phyloP scores from a whole-genome alignment of 345 rosid genomes.

The Linum trigynum region DNA sequence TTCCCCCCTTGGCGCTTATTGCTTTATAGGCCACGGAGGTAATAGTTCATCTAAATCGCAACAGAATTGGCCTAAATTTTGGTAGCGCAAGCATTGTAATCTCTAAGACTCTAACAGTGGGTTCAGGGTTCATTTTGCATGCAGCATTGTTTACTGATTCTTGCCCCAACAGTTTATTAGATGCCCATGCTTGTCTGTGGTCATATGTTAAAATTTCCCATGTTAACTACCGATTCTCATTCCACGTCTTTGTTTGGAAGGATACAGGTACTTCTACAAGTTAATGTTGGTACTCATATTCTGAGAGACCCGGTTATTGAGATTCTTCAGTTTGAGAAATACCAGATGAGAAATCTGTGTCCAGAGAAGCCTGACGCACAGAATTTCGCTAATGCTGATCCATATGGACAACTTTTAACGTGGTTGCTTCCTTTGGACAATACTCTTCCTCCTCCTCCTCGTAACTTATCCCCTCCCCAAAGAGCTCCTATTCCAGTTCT shows the following conservation, averaged over 20 bases:
- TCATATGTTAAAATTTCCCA: not conserved
- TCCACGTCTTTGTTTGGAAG: slow-evolving; percentile 68
- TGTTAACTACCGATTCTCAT: slow-evolving; percentile 33
- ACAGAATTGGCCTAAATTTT: too few relatives aligned
- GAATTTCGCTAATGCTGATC: slow-evolving; percentile 39
- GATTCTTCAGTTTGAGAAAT: slow-evolving; percentile 94
- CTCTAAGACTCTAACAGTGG: not conserved
- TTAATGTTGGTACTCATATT: slow-evolving; percentile 65
- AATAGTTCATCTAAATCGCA: too few relatives aligned
- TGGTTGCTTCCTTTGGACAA: slow-evolving; percentile 95
- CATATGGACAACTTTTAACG: slow-evolving; percentile 66
- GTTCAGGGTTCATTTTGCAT: not conserved
- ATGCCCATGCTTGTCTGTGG: not conserved
- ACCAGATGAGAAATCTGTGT: slow-evolving; percentile 29
- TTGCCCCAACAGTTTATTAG: not conserved
- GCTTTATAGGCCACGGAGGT: not conserved
- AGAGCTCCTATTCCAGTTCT: slow-evolving; percentile 45
- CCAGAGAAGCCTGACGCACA: slow-evolving; percentile 29
- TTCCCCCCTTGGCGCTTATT: not conserved
- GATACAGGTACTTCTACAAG: slow-evolving; percentile 92
- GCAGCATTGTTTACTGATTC: not conserved
- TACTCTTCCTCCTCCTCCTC: slow-evolving; percentile 45
- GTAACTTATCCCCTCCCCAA: slow-evolving; percentile 51
- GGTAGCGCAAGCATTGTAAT: too few relatives aligned
- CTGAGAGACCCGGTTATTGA: slow-evolving; percentile 78